Percentiles rank a stretch among this genome's conserved stretches.
Conservation (phyloP, 2,329 filamentous ascomycete species). For the Alternaria metachromatica region DNA sequence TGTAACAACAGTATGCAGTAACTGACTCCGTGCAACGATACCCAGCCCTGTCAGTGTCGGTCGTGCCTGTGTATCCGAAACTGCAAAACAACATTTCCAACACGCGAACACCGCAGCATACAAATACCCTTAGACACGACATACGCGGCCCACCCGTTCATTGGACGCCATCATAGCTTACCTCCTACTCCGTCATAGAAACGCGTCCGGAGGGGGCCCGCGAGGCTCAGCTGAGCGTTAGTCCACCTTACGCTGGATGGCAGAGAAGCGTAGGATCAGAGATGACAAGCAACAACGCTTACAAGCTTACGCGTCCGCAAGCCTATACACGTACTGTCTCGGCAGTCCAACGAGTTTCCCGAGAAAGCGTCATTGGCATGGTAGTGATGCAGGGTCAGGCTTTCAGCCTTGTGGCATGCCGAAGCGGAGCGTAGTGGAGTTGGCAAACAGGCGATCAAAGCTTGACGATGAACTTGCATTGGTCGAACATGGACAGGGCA, state of each 20-base stretch:
- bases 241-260: neutral
- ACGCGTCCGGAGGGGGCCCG: constrained; percentile 24
- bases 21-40: neutral
- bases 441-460: neutral
- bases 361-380: constrained; percentile 13
- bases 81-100: constrained; percentile 56
- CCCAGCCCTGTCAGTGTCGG: neutral
- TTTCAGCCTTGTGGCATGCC: constrained; percentile 15
- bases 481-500: neutral
- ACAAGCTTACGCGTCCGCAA: constrained; percentile 23
- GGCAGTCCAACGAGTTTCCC: neutral
- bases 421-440: neutral
- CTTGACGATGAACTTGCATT: neutral
- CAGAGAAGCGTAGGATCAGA: neutral
- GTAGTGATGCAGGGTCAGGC: constrained; percentile 14
- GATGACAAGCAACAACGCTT: constrained; percentile 5
- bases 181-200: neutral
- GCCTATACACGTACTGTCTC: constrained; percentile 8
- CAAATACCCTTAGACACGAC: constrained; percentile 14
- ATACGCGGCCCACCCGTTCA: constrained; percentile 16
- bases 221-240: constrained; percentile 6
- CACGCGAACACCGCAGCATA: constrained; percentile 2
- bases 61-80: neutral
- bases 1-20: neutral
- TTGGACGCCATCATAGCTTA: constrained; percentile 5